Base-by-base conservation (phyloP, 1,139 yeast species). In the Diutina pseudorugosa region DNA sequence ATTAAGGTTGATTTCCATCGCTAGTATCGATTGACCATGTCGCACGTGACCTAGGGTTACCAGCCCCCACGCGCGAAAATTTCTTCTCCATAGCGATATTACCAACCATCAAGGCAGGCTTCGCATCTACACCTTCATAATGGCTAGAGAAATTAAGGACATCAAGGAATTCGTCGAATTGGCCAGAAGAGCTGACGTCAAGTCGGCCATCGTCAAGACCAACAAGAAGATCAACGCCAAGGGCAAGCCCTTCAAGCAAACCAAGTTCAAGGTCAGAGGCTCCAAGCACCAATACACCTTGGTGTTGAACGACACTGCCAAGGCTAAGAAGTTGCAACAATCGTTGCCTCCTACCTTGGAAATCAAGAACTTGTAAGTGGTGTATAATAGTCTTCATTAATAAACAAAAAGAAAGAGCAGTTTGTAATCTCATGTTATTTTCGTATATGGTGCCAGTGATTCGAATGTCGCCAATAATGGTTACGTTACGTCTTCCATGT, bases 181-280 rank as follows among this genome's bases (percentile, higher is more conserved):
- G 75, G 91, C 98, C 72, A 88, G 95, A 82, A 85, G 98, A 83
- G 81, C 91, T 70, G 98, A 91, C 82, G 91, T 93, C 73, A 83
- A 83, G 78, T 76, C 87, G 61, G 96, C 95, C 66, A 85, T 91
- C 72, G 84, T 89, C 78, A 88, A 85, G 81, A 79, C 81, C 72
- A 88, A 90, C 91, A 77, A 83, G 79, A 89, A 89, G 81, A 65
- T 83, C 69, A 83, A 83, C 77, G 80, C 85, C 64, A 82, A 82
- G 79, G 95, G 95, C 75, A 85, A 85, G 80, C 78, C 79, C 66
- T 79, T 82, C 82, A 85, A 85, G 78, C 91, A 86, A 78, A 90
- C 97, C 81, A 93, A 93, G 80, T 93, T 93, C 93, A 93, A 94
- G 89, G 90, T 93, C 71, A 89, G 98, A 83, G 96, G 97, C 75